These are phyloP conservation scores for Curvularia hawaiiensis DNA, from an alignment of 2,329 filamentous ascomycete species.

Conservation along the genomic window DNA sequence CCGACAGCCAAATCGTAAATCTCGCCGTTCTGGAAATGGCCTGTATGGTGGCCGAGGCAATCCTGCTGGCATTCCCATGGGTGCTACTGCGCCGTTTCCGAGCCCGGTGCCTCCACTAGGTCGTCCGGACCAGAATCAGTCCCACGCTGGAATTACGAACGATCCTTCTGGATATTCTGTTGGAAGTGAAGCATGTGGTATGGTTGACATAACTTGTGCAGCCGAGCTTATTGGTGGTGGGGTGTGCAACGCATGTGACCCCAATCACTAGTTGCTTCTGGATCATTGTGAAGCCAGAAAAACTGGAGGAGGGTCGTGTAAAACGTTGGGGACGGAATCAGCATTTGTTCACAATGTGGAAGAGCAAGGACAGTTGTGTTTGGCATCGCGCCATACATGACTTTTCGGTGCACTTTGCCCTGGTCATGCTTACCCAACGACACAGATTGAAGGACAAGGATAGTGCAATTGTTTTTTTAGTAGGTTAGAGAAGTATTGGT, in stretches of 20 bases:
- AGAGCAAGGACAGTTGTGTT: not conserved
- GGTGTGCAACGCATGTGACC: conserved; percentile 13
- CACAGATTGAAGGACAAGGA: not conserved
- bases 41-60: conserved; percentile 24
- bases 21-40: conserved; percentile 26
- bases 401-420: not conserved
- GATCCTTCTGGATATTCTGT: conserved; percentile 6
- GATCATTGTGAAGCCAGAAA: not conserved
- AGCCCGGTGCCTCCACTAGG: conserved; percentile 35
- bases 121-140: conserved; percentile 3
- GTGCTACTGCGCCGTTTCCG: conserved; percentile 41
- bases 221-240: conserved; percentile 7
- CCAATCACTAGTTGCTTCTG: conserved; percentile 1
- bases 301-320: not conserved
- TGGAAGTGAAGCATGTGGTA: conserved; percentile 10
- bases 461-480: not conserved
- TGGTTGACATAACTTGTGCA: conserved; percentile 8
- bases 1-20: conserved; percentile 6
- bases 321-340: too few species aligned
- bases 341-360: not conserved
- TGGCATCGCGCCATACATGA: not conserved
- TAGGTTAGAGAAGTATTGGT: not conserved
- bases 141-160: not conserved
- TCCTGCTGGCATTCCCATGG: conserved; percentile 34
- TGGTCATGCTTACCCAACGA: not conserved